Conservation (phyloP, 179 eudicot genomes). For the Camellia oleifera region DNA sequence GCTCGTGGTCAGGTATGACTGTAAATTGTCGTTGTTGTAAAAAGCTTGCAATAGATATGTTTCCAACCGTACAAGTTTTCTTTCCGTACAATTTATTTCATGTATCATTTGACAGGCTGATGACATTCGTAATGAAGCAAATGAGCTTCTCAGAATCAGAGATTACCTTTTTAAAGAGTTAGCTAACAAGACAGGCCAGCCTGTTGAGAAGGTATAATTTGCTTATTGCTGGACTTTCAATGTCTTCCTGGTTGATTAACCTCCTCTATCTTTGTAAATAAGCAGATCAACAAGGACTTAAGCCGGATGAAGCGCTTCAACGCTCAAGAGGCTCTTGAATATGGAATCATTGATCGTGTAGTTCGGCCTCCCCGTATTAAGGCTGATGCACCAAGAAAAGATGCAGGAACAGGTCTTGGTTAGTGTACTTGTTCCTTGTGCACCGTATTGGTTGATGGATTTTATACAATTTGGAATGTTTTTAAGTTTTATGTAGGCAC, state of each 20-base stretch:
- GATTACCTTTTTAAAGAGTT: slow-evolving; percentile 80
- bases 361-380: slow-evolving; percentile 64
- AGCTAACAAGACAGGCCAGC: slow-evolving; percentile 83
- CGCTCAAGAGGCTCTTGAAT: slow-evolving; percentile 83
- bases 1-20: slow-evolving; percentile 77
- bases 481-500: background rate
- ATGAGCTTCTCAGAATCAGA: slow-evolving; percentile 75
- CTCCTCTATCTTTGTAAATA: slow-evolving; percentile 1
- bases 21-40: background rate
- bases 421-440: slow-evolving; percentile 31
- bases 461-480: slow-evolving; percentile 3
- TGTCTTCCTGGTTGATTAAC: background rate
- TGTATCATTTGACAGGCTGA: slow-evolving; percentile 57
- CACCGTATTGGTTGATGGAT: slow-evolving; percentile 11
- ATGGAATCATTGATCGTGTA: slow-evolving; percentile 81
- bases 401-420: slow-evolving; percentile 65
- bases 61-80: background rate
- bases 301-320: slow-evolving; percentile 52
- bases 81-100: background rate
- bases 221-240: background rate
- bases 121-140: slow-evolving; percentile 71
- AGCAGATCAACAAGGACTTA: slow-evolving; percentile 76
- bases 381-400: slow-evolving; percentile 56
- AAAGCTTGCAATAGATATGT: background rate
- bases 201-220: slow-evolving; percentile 63